A percentile compares a stretch with the other conserved stretches of the same genome.
phyloP scores from a whole-genome alignment of 768 basidiomycete genomes.

The Mycena vitilis region DNA sequence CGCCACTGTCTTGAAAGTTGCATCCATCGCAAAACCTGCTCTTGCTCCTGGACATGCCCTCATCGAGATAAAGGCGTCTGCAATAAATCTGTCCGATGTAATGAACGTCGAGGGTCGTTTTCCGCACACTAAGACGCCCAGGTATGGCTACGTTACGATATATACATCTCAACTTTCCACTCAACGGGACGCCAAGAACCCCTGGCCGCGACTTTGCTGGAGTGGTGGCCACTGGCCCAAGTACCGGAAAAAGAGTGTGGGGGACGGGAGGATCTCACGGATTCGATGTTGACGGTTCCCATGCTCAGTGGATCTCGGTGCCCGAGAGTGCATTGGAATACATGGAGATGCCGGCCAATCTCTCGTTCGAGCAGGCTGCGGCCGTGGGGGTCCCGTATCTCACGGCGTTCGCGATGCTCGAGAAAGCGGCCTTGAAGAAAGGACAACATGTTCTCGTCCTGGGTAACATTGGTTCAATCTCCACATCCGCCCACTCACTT shows the following conservation, averaged over 20 bases:
- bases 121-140: constrained; percentile 13
- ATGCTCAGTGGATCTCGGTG: constrained; percentile 24
- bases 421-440: constrained; percentile 7
- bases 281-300: constrained; percentile 15
- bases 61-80: constrained; percentile 16
- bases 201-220: constrained; percentile 28
- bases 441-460: constrained; percentile 24
- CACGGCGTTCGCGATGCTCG: constrained; percentile 27
- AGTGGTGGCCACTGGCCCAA: constrained; percentile 7
- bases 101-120: constrained; percentile 30
- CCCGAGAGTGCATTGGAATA: constrained; percentile 13
- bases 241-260: constrained; percentile 22
- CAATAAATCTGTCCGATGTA: constrained; percentile 23
- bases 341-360: constrained; percentile 29
- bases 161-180: too few relatives aligned
- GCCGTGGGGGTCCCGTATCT: constrained; percentile 17
- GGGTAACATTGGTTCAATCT: constrained; percentile 1
- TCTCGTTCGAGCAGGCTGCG: constrained; percentile 26
- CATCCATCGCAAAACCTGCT: constrained; percentile 1
- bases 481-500: background rate
- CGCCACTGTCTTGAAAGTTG: background rate
- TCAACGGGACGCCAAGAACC: constrained; percentile 9
- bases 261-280: constrained; percentile 23
- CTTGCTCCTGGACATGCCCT: constrained; percentile 10
- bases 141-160: background rate